Percentiles rank a stretch among this genome's conserved stretches.
Evolutionary conservation across 306 rosid species (phyloP).

Genomic region (Purshia tridentata): DNA sequence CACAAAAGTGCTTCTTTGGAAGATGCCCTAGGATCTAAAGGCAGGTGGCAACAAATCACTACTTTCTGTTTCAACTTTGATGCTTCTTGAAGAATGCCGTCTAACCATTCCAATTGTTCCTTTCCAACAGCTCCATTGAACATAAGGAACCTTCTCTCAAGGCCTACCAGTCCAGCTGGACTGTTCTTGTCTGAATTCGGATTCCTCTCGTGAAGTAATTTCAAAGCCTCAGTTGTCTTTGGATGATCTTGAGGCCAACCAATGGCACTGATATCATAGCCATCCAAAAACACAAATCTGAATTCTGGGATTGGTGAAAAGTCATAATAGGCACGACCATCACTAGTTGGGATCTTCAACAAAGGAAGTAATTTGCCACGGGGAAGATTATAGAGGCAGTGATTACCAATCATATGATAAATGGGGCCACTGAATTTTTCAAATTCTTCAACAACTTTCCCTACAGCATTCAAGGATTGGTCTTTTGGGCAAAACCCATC

Average conservation of each 20-base stretch:
- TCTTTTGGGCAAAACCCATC: constrained; percentile 87
- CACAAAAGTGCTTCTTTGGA: constrained; percentile 64
- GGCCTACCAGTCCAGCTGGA: constrained; percentile 64
- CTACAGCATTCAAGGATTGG: constrained; percentile 57
- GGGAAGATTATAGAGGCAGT: constrained; percentile 94
- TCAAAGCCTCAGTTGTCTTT: constrained; percentile 53
- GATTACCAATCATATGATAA: constrained; percentile 89
- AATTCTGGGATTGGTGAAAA: constrained; percentile 68
- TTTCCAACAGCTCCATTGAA: constrained; percentile 91
- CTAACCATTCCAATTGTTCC: constrained; percentile 83
- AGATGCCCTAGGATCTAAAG: constrained; percentile 69
- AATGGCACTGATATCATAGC: constrained; percentile 80
- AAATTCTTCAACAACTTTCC: constrained; percentile 55
- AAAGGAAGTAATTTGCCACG: constrained; percentile 67
- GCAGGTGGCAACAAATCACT: constrained; percentile 75
- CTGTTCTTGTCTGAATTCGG: constrained; percentile 84
- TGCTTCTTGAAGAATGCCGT: constrained; percentile 59
- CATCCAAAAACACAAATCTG: constrained; percentile 82
- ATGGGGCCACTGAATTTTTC: constrained; percentile 59
- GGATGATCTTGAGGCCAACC: constrained; percentile 92
- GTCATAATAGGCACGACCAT: constrained; percentile 67
- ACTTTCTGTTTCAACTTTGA: constrained; percentile 66
- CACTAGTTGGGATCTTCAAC: constrained; percentile 47
- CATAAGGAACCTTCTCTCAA: constrained; percentile 81
- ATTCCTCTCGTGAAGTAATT: constrained; percentile 61